Evolutionary conservation across 78 protist species (phyloP).

Genomic region (Protostelium mycophagum): DNA sequence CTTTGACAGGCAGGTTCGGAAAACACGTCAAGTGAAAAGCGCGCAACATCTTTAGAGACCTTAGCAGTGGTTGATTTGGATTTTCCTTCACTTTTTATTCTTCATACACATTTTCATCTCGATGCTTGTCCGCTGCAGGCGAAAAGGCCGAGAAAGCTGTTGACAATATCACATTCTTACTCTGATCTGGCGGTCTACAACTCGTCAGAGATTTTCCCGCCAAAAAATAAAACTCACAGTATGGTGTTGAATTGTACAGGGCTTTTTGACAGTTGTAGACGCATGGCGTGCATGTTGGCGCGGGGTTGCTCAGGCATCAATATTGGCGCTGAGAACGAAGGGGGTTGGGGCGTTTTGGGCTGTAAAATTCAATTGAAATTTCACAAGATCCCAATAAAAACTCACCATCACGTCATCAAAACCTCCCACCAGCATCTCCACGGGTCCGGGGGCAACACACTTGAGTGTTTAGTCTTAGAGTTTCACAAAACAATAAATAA

Average conservation of each 20-base stretch:
- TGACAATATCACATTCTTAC: not conserved
- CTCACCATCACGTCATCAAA: not conserved
- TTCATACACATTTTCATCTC: no score
- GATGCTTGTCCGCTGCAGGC: not conserved
- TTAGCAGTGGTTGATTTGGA: no score
- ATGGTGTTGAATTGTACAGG: not conserved
- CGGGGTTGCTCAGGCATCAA: not conserved
- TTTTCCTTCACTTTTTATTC: no score
- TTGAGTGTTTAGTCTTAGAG: not conserved
- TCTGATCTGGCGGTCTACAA: not conserved
- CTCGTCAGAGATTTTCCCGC: not conserved
- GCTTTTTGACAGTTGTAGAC: not conserved
- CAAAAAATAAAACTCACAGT: not conserved
- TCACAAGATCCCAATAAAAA: no score
- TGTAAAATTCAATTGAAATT: no score
- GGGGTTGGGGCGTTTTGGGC: not conserved
- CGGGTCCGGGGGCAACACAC: not conserved
- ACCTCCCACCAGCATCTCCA: not conserved
- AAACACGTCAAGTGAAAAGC: no score
- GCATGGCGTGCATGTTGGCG: not conserved
- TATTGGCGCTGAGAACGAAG: not conserved
- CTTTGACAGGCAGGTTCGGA: no score
- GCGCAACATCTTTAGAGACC: no score
- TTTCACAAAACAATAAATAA: no score
- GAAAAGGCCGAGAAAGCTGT: not conserved